These are phyloP conservation scores for Zopfia rhizophila DNA, from an alignment of 2,329 filamentous ascomycete species.

Conservation along the genomic window DNA sequence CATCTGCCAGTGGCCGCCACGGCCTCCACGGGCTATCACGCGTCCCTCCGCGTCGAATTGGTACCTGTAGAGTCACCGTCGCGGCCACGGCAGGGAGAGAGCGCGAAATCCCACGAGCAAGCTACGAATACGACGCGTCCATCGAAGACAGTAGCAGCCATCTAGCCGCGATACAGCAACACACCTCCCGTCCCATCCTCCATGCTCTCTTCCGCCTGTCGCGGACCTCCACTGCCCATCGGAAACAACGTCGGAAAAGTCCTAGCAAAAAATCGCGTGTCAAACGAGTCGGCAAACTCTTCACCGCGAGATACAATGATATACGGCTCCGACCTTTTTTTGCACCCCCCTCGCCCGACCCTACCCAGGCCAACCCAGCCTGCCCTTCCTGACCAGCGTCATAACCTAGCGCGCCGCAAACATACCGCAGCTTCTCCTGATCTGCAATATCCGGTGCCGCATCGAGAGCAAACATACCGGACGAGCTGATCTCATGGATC, in stretches of 20 bases:
- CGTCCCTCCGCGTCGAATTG: too few species aligned
- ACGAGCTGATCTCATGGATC: slow-evolving; percentile 6
- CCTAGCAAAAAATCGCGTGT: slow-evolving; percentile 11
- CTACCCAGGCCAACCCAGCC: slow-evolving; percentile 4
- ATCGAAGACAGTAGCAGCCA: too few species aligned
- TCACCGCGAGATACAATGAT: slow-evolving; percentile 9
- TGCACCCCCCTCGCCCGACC: slow-evolving; percentile 1
- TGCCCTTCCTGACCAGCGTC: not conserved
- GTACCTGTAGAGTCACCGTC: too few species aligned
- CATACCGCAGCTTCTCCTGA: slow-evolving; percentile 11
- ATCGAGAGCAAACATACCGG: slow-evolving; percentile 9
- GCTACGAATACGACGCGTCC: too few species aligned
- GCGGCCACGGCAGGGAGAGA: too few species aligned
- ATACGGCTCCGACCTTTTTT: slow-evolving; percentile 9
- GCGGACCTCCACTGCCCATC: slow-evolving; percentile 10
- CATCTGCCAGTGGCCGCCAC: too few species aligned
- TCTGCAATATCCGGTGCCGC: slow-evolving; percentile 4
- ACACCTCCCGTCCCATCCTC: too few species aligned
- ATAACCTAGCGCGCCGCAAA: slow-evolving; percentile 4
- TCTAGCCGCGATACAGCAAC: too few species aligned
- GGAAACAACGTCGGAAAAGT: slow-evolving; percentile 15
- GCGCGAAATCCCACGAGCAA: too few species aligned
- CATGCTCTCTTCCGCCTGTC: slow-evolving; percentile 10
- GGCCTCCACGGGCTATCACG: too few species aligned
- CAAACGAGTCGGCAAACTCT: slow-evolving; percentile 9